Percentiles rank a stretch among this genome's conserved stretches.
Evolutionary conservation across 1,284 basidiomycete species (phyloP).

Genomic region (Puccinia coronata): DNA sequence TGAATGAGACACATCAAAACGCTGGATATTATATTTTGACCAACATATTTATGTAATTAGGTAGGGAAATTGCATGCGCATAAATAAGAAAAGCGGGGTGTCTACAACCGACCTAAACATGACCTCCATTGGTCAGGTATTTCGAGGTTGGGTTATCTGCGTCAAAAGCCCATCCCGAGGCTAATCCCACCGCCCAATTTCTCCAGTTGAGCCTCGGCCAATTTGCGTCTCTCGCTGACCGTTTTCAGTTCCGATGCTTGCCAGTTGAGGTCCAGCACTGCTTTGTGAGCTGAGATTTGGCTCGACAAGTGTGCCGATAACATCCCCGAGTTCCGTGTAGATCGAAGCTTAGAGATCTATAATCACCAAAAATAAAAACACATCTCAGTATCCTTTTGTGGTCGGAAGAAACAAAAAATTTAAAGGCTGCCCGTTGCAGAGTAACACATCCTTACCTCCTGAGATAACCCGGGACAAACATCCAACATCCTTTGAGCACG

Average conservation of each 20-base stretch:
- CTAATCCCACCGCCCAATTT: constrained; percentile 44
- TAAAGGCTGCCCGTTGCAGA: neutral
- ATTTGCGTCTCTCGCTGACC: constrained; percentile 19
- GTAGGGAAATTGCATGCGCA: too few relatives aligned
- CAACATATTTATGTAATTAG: too few relatives aligned
- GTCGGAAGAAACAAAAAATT: neutral
- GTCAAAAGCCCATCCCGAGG: constrained; percentile 47
- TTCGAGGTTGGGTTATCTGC: too few relatives aligned
- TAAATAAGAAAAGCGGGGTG: too few relatives aligned
- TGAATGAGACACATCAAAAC: too few relatives aligned
- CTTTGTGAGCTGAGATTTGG: constrained; percentile 8
- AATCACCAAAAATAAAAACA: neutral
- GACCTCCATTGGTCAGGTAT: too few relatives aligned
- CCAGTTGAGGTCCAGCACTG: constrained; percentile 20
- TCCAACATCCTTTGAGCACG: constrained; percentile 30
- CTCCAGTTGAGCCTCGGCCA: constrained; percentile 43
- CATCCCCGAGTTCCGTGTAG: constrained; percentile 30
- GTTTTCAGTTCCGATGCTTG: constrained; percentile 33
- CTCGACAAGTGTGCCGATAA: constrained; percentile 27
- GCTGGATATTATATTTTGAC: too few relatives aligned
- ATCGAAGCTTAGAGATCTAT: constrained; percentile 38
- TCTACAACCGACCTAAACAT: too few relatives aligned
- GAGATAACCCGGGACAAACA: constrained; percentile 41
- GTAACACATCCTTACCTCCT: constrained; percentile 36
- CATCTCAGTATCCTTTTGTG: neutral